These are phyloP conservation scores for Collybiopsis luxurians DNA, from an alignment of 768 basidiomycete species.

Conservation along the genomic window DNA sequence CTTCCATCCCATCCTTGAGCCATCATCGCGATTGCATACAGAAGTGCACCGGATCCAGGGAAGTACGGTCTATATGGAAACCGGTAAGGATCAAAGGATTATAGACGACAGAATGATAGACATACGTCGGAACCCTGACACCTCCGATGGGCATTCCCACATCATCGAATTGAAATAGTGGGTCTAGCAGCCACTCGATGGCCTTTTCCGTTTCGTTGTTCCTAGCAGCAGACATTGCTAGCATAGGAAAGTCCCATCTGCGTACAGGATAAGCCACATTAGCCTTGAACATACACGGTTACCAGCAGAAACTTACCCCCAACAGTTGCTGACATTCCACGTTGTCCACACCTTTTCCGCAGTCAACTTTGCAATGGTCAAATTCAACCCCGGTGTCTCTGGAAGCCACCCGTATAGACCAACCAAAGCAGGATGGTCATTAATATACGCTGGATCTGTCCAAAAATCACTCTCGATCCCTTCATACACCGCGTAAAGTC, in stretches of 20 bases:
- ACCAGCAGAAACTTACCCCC: constrained; percentile 38
- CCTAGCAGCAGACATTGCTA: constrained; percentile 60
- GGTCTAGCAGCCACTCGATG: constrained; percentile 52
- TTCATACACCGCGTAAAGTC: constrained; percentile 54
- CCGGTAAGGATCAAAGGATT: background rate
- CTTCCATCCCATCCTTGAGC: constrained; percentile 55
- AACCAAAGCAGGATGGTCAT: constrained; percentile 56
- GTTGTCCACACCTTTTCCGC: constrained; percentile 50
- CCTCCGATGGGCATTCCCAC: constrained; percentile 60
- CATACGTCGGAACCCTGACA: constrained; percentile 23
- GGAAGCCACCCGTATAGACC: constrained; percentile 61
- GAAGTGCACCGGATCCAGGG: constrained; percentile 51
- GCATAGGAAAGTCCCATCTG: constrained; percentile 64
- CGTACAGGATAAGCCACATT: background rate
- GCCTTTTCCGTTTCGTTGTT: constrained; percentile 48
- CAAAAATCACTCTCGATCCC: constrained; percentile 52
- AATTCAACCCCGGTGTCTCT: constrained; percentile 42
- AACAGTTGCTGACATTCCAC: constrained; percentile 55
- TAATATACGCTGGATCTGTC: constrained; percentile 47
- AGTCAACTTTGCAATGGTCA: constrained; percentile 44
- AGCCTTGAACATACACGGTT: background rate
- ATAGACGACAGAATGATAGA: background rate
- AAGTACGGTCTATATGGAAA: constrained; percentile 46
- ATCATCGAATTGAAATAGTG: constrained; percentile 56
- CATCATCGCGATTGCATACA: constrained; percentile 57